A percentile compares a stretch with the other conserved stretches of the same genome.
Evolutionary conservation across 1,284 basidiomycete species (phyloP).

Genomic region (Heterobasidion irregulare): DNA sequence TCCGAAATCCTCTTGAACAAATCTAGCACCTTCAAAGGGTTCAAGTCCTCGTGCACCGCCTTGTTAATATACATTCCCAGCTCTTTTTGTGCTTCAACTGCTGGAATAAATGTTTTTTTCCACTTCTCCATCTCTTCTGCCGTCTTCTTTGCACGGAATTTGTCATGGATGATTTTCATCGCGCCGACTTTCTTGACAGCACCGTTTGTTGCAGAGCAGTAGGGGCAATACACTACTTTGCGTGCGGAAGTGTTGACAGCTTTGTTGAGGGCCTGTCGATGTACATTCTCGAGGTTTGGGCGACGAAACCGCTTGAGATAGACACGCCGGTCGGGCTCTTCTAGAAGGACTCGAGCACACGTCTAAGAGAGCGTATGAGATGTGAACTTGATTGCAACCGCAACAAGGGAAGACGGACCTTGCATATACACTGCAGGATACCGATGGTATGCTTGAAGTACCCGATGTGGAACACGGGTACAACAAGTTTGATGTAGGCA

Average conservation of each 20-base stretch:
- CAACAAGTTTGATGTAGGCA: slow-evolving; percentile 92
- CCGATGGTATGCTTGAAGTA: slow-evolving; percentile 95
- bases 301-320: slow-evolving; percentile 88
- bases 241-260: slow-evolving; percentile 86
- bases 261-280: slow-evolving; percentile 81
- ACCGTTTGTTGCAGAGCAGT: slow-evolving; percentile 92
- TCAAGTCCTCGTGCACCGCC: slow-evolving; percentile 89
- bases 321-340: slow-evolving; percentile 78
- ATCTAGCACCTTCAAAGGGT: slow-evolving; percentile 90
- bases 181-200: slow-evolving; percentile 95
- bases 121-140: slow-evolving; percentile 85
- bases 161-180: slow-evolving; percentile 96
- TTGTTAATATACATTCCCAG: slow-evolving; percentile 82
- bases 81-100: slow-evolving; percentile 84
- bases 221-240: slow-evolving; percentile 89
- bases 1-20: slow-evolving; percentile 91
- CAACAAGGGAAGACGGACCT: slow-evolving; percentile 42
- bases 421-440: slow-evolving; percentile 95
- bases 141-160: slow-evolving; percentile 93
- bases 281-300: slow-evolving; percentile 89
- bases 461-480: slow-evolving; percentile 97
- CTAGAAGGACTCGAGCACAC: slow-evolving; percentile 90
- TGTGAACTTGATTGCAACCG: background rate
- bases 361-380: slow-evolving; percentile 41
- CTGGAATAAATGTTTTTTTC: slow-evolving; percentile 78